Evolutionary conservation across 257 asterid species (phyloP).

Genomic region (Solanum rostratum): DNA sequence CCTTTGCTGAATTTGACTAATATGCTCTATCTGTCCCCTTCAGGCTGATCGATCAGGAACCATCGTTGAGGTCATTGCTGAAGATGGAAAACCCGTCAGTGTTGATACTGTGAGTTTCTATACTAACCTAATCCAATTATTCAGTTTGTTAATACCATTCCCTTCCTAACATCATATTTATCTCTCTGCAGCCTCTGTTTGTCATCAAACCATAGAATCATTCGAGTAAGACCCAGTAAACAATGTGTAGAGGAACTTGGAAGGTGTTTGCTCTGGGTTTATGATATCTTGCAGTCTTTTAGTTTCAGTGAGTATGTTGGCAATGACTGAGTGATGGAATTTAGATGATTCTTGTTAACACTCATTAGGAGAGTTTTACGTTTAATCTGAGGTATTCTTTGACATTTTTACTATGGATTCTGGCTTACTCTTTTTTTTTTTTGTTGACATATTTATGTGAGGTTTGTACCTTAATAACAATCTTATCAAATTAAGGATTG

Average conservation of each 20-base stretch:
- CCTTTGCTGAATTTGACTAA: not conserved
- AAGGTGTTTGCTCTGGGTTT: not conserved
- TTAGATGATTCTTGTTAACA: not conserved
- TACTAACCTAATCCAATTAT: not conserved
- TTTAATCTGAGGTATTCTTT: not conserved
- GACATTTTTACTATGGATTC: not conserved
- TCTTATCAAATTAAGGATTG: not conserved
- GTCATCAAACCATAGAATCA: conserved; percentile 54
- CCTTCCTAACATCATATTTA: not conserved
- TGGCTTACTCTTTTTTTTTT: not conserved
- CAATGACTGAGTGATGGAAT: not conserved
- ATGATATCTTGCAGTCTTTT: not conserved
- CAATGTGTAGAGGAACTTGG: conserved; percentile 5
- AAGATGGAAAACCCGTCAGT: conserved; percentile 81
- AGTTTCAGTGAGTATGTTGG: not conserved
- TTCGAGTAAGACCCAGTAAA: not conserved
- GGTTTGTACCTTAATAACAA: not conserved
- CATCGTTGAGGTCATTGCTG: conserved; percentile 47
- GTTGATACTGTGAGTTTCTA: conserved; percentile 54
- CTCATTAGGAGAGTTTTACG: not conserved
- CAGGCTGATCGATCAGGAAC: conserved; percentile 82
- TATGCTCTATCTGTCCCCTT: not conserved
- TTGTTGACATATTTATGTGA: not conserved
- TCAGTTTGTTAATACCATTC: not conserved
- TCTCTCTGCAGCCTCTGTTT: conserved; percentile 59